Base-by-base conservation (phyloP, 2,329 filamentous ascomycete genomes). In the Fusarium clavum region DNA sequence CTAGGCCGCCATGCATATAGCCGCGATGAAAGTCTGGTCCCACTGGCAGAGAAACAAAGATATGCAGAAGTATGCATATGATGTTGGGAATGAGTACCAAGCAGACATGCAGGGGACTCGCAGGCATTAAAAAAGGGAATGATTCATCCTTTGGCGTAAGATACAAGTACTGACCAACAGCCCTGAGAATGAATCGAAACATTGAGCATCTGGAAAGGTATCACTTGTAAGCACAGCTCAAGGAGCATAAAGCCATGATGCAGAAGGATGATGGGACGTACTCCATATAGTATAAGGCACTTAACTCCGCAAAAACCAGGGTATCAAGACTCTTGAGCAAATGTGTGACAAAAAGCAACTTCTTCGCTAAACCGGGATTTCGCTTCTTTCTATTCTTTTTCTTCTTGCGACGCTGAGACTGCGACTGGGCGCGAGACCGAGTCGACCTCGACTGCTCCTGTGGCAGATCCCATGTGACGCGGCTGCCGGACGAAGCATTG, bases 271-370 rank as follows among this genome's bases (percentile, higher is more conserved):
- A 25, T 66, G 13, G 22, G 44, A 77, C 86, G 59, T 82, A 92
- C 90, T 92, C 90, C 86, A 92, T 88, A 77, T 91, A 92, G 77
- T 92, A 92, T 72, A 92, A 73, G 45, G 86, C 84, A 74, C 87
- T 90, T 60, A 92, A 81, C 81, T 92, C 88, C 43, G 86, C 87
- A 77, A 89, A 90, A 51, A 91, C 85, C 47, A 91, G 75, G 73
- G 86, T 85, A 80, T 92, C 90, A 62, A 92, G 81, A 66, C 84
- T 87, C 73, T 83, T 82, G 71, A 90, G 85, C 64, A 92, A 81
- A 71, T 89, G 85, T 43, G 83, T 87, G 72, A 90, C 79, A 75
- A 91, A 89, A 68, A 87, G 80, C 59, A 88, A 81, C 82, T 90
- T 90, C 78, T 86, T 89, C 61, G 80, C 78, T 73, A 87, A 78